phyloP scores from a whole-genome alignment of 2,329 filamentous ascomycete species.

The Phialemoniopsis sp. region DNA sequence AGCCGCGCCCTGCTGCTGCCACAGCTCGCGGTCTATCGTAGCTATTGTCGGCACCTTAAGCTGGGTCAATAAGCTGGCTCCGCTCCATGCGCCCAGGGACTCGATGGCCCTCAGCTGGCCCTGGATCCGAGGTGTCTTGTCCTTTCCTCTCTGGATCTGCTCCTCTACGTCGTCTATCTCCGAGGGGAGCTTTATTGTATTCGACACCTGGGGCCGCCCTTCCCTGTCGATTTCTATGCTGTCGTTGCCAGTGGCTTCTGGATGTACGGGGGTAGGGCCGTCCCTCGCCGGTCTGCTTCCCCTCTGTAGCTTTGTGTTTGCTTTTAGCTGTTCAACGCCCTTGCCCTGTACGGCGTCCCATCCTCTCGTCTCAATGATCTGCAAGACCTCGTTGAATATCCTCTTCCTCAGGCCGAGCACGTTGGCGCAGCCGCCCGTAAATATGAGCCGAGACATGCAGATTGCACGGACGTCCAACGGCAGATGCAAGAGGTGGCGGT shows the following conservation, averaged over 20 bases:
- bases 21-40: conserved; percentile 67
- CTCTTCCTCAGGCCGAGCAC: conserved; percentile 77
- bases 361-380: conserved; percentile 62
- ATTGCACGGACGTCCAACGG: conserved; percentile 77
- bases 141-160: conserved; percentile 40
- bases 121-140: conserved; percentile 36
- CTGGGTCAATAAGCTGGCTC: conserved; percentile 66
- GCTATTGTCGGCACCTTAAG: conserved; percentile 66
- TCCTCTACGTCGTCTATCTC: conserved; percentile 56
- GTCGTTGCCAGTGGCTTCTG: no score
- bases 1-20: conserved; percentile 60
- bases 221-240: no score
- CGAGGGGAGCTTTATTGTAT: conserved; percentile 37
- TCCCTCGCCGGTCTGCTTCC: conserved; percentile 15
- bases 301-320: conserved; percentile 37
- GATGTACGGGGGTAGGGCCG: conserved; percentile 9
- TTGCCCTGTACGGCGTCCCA: conserved; percentile 77
- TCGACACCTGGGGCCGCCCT: no score
- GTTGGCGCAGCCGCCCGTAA: conserved; percentile 75
- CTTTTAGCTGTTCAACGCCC: conserved; percentile 51
- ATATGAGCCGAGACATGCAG: conserved; percentile 85
- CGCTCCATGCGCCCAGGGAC: conserved; percentile 69
- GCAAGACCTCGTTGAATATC: conserved; percentile 69
- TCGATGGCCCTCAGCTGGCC: conserved; percentile 63
- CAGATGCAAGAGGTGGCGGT: conserved; percentile 69